Evolutionary conservation across 208 protist genomes (phyloP).

Genomic region (Leptomonas seymouri): DNA sequence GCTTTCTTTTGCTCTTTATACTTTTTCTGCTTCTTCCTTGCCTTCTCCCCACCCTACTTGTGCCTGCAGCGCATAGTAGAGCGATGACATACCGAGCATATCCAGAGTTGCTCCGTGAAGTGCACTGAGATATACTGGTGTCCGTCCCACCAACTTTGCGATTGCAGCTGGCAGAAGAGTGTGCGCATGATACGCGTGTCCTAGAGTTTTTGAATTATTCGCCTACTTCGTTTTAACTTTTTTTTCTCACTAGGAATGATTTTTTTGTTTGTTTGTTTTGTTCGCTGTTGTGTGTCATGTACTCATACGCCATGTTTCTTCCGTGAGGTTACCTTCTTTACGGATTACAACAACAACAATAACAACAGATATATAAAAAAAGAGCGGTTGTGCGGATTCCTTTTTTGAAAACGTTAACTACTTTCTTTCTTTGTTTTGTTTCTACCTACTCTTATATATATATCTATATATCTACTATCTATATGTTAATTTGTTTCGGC

Average conservation of each 20-base stretch:
- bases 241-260: background rate
- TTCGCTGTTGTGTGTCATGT: background rate
- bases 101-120: background rate
- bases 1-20: too few relatives aligned
- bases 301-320: too few relatives aligned
- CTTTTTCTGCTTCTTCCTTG: background rate
- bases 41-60: background rate
- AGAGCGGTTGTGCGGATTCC: slow-evolving; percentile 1
- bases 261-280: background rate
- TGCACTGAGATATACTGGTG: background rate
- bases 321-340: background rate
- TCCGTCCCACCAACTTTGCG: background rate
- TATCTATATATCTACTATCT: too few relatives aligned
- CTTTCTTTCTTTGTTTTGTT: slow-evolving; percentile 3
- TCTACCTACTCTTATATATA: slow-evolving; percentile 7
- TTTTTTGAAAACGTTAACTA: slow-evolving; percentile 2
- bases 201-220: background rate
- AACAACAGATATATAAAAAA: slow-evolving; percentile 13
- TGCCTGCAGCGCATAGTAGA: background rate
- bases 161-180: slow-evolving; percentile 1
- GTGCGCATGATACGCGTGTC: background rate
- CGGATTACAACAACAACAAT: too few relatives aligned
- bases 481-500: too few relatives aligned
- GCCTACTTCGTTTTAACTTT: background rate
- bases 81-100: background rate